These are phyloP conservation scores for Tulasnella sp. DNA, from an alignment of 768 basidiomycete species.

Conservation along the genomic window DNA sequence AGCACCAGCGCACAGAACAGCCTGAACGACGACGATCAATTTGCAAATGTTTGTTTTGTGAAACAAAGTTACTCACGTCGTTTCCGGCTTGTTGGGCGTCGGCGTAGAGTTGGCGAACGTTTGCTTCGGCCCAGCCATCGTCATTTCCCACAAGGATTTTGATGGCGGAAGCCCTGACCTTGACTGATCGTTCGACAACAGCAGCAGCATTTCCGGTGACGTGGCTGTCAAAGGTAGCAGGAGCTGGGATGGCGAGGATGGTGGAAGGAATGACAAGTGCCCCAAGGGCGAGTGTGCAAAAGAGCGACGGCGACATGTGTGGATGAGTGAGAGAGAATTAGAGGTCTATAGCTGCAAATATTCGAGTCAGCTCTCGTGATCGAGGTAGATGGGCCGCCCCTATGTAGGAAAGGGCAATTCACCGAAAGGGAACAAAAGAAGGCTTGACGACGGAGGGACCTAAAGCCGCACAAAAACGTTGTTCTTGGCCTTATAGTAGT, in stretches of 20 bases:
- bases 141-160: conserved; percentile 15
- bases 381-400: too few species aligned
- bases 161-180: background rate
- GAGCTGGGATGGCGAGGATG: background rate
- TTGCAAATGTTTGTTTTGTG: background rate
- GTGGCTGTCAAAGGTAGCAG: background rate
- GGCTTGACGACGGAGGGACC: too few species aligned
- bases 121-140: conserved; percentile 17
- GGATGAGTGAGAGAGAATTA: too few species aligned
- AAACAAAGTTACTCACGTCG: background rate
- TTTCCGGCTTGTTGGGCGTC: background rate
- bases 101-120: conserved; percentile 4
- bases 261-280: background rate
- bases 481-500: too few species aligned
- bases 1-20: background rate
- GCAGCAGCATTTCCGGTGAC: background rate
- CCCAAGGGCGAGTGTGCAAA: background rate
- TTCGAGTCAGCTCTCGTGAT: too few species aligned
- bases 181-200: too few species aligned
- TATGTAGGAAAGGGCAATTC: too few species aligned
- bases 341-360: too few species aligned
- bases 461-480: too few species aligned
- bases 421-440: too few species aligned
- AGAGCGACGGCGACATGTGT: background rate
- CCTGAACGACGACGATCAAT: too few species aligned